Percentiles rank a stretch among this genome's conserved stretches.
These are phyloP conservation scores for Cercospora sp. DNA, from an alignment of 2,329 filamentous ascomycete genomes.

Conservation along the genomic window DNA sequence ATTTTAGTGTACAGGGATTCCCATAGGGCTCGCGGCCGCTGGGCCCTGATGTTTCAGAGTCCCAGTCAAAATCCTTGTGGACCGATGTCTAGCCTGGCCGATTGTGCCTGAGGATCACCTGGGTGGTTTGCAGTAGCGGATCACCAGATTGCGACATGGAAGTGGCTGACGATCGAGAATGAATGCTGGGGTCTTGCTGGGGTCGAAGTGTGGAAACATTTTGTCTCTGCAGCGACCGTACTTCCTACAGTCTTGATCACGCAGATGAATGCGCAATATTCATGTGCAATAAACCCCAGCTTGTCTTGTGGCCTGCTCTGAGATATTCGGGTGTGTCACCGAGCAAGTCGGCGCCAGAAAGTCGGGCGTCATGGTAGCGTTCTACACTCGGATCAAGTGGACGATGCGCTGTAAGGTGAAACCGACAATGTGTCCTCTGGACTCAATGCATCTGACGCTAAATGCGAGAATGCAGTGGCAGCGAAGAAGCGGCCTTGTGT, in stretches of 20 bases:
- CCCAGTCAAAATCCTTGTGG: not conserved
- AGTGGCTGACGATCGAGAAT: not conserved
- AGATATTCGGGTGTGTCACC: not conserved
- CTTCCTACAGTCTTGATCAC: not conserved
- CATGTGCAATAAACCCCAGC: not conserved
- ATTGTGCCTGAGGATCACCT: not conserved
- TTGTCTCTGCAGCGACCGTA: not conserved
- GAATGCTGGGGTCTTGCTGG: not conserved
- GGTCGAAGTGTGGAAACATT: not conserved
- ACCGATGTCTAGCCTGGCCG: not conserved
- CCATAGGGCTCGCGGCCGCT: not conserved
- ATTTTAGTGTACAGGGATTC: not conserved
- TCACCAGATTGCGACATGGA: slow-evolving; percentile 4
- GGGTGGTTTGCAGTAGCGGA: slow-evolving; percentile 3
- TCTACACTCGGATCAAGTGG: not conserved
- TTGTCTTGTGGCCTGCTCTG: not conserved
- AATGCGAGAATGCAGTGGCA: not conserved
- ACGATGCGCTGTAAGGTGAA: not conserved
- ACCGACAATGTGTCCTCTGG: not conserved
- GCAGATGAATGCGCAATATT: not conserved
- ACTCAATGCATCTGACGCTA: not conserved
- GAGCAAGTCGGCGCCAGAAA: not conserved
- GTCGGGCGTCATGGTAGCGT: not conserved
- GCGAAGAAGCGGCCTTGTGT: not conserved
- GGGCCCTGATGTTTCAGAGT: not conserved